Evolutionary conservation across 2,329 filamentous ascomycete genomes (phyloP), one percentile per base, ranked within the genome.

Genomic region (Ramularia endophylla): DNA sequence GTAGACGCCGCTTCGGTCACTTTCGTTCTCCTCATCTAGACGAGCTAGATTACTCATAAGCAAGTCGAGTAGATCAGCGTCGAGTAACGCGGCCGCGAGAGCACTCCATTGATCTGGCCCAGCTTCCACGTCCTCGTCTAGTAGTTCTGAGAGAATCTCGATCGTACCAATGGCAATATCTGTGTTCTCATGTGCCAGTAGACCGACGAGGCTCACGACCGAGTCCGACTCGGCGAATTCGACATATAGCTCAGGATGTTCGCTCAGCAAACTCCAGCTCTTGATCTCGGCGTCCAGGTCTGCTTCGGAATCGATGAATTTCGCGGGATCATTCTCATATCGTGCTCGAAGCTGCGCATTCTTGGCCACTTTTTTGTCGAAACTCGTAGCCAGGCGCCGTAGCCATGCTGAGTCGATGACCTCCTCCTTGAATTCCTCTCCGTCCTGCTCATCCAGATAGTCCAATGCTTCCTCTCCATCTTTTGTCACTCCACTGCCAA

Each of bases 141-240:
- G 94, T 52, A 97, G 70, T 67, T 98, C 92, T 41, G 80, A 82
- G 37, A 98, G 78, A 34, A 95, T 85, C 67, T 97, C 85, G 36
- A 95, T 81, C 0, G 84, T 86, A 49, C 84, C 86, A 55, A 97
- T 94, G 8, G 92, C 88, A 51, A 98, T 94, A 59, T 98, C 92
- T 0, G 89, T 90, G 62, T 98, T 98, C 56, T 98, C 92, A 62
- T 98, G 92, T 12, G 90, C 83, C 36, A 98, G 70, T 38, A 98
- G 66, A 2, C 82, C 78, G 1, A 94, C 87, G 37, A 98, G 65
- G 40, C 83, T 89, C 4, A 67, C 77, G 1, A 81, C 79, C 44
- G 80, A 85, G 15, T 85, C 85, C 38, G 88, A 71, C 51, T 80
- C 81, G 22, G 83, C 81, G 57, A 95, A 88, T 47, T 94, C 86